Percentiles rank a stretch among this genome's conserved stretches.
phyloP scores from a whole-genome alignment of 2,329 filamentous ascomycete genomes.

The Chalara sp. region DNA sequence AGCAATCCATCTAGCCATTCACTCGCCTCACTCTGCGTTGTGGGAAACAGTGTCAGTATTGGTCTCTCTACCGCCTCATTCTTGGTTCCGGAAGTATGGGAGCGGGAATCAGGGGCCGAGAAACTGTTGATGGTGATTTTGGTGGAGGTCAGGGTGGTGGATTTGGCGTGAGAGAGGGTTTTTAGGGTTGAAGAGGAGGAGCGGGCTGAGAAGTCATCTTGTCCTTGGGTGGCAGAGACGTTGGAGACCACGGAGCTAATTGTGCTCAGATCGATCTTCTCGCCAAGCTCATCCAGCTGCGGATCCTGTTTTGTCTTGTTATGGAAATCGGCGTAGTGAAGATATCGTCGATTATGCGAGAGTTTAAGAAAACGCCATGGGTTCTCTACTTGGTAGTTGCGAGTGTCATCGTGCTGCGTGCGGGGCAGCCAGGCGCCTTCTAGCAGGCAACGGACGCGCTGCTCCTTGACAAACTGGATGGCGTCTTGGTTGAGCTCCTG shows the following conservation, averaged over 20 bases:
- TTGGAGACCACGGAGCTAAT: conserved; percentile 95
- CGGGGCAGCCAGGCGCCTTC: conserved; percentile 78
- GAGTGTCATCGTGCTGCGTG: conserved; percentile 34
- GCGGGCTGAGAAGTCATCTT: conserved; percentile 40
- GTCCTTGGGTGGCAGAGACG: conserved; percentile 42
- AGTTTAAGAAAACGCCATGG: conserved; percentile 67
- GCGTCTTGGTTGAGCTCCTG: conserved; percentile 89
- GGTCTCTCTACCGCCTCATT: conserved; percentile 54
- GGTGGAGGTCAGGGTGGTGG: conserved; percentile 44
- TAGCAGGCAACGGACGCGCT: conserved; percentile 83
- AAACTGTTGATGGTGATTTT: conserved; percentile 84
- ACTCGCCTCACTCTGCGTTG: conserved; percentile 75
- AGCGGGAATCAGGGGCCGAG: conserved; percentile 12
- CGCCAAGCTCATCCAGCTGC: conserved; percentile 62
- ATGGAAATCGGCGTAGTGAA: conserved; percentile 86
- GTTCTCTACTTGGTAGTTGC: conserved; percentile 24
- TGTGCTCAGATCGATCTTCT: conserved; percentile 80
- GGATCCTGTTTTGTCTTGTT: conserved; percentile 58
- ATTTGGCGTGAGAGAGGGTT: conserved; percentile 11
- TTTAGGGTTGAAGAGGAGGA: conserved; percentile 35
- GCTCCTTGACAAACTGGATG: conserved; percentile 93
- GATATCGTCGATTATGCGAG: conserved; percentile 81
- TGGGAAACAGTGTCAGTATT: conserved; percentile 76
- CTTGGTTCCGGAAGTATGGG: conserved; percentile 28
- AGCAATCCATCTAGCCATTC: conserved; percentile 96